Evolutionary conservation across 306 rosid genomes (phyloP).

Genomic region (Cucurbita maxima): DNA sequence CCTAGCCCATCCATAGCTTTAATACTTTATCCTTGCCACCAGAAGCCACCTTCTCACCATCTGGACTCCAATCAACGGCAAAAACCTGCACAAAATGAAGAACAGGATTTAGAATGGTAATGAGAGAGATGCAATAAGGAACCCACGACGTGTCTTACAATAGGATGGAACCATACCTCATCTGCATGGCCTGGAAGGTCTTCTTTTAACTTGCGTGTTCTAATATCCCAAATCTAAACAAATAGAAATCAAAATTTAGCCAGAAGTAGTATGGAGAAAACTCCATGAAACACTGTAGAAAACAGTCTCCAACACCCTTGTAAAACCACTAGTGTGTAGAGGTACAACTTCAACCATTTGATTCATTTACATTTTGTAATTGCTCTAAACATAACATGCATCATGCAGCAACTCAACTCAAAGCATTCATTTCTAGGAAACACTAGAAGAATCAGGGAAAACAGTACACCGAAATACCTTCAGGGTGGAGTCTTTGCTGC

Average conservation of each 20-base stretch:
- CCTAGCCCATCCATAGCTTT: slow-evolving; percentile 93
- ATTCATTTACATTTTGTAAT: not conserved
- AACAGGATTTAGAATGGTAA: slow-evolving; percentile 7
- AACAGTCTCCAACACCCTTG: not conserved
- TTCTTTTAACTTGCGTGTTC: slow-evolving; percentile 63
- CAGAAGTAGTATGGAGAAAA: not conserved
- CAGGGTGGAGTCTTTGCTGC: slow-evolving; percentile 86
- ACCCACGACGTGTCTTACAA: not conserved
- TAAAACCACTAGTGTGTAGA: not conserved
- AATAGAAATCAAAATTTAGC: not conserved
- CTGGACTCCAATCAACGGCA: slow-evolving; percentile 97
- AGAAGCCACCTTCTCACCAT: slow-evolving; percentile 92
- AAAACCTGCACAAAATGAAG: slow-evolving; percentile 39
- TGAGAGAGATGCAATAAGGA: not conserved
- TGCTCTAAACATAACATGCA: not conserved
- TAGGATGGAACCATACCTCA: slow-evolving; percentile 36
- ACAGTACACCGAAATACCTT: slow-evolving; percentile 35
- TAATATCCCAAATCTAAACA: slow-evolving; percentile 82
- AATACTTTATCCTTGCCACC: slow-evolving; percentile 93
- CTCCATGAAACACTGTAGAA: not conserved
- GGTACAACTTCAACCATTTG: not conserved
- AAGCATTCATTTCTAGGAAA: not conserved
- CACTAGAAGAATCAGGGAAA: not conserved
- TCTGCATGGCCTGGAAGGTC: slow-evolving; percentile 98
- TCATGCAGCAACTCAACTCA: not conserved